phyloP scores from a whole-genome alignment of 257 asterid genomes.

The Fraxinus pennsylvanica region DNA sequence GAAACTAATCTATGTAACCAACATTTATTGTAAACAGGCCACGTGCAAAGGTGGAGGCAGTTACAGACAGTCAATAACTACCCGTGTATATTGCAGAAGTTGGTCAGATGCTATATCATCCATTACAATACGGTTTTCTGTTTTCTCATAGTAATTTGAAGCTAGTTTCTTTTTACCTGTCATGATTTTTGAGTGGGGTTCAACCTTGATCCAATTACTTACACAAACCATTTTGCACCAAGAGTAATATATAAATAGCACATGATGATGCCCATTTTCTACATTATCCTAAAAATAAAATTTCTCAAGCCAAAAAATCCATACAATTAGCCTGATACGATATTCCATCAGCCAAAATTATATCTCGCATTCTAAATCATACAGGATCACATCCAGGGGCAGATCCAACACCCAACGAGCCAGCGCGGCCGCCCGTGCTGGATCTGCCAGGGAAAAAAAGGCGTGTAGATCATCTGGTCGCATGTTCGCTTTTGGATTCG shows the following conservation, averaged over 20 bases:
- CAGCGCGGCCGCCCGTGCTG: no score
- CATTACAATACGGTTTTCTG: background rate
- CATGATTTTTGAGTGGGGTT: background rate
- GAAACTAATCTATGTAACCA: background rate
- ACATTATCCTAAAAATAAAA: background rate
- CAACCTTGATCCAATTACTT: background rate
- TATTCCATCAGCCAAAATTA: background rate
- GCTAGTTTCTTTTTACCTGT: background rate
- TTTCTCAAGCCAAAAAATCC: background rate
- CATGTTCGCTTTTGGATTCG: no score
- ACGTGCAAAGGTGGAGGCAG: background rate
- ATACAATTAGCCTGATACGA: background rate
- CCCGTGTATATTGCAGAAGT: background rate
- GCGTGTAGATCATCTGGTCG: no score
- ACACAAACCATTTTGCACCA: background rate
- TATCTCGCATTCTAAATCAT: background rate
- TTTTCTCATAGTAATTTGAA: background rate
- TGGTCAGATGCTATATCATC: background rate
- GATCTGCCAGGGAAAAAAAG: no score
- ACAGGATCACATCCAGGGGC: background rate
- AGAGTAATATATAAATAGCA: background rate
- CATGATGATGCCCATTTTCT: background rate
- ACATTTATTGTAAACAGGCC: background rate
- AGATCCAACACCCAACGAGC: no score
- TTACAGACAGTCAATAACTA: background rate